phyloP scores from a whole-genome alignment of 108 stramenopile genomes.

The Mediolabrus comicus region DNA sequence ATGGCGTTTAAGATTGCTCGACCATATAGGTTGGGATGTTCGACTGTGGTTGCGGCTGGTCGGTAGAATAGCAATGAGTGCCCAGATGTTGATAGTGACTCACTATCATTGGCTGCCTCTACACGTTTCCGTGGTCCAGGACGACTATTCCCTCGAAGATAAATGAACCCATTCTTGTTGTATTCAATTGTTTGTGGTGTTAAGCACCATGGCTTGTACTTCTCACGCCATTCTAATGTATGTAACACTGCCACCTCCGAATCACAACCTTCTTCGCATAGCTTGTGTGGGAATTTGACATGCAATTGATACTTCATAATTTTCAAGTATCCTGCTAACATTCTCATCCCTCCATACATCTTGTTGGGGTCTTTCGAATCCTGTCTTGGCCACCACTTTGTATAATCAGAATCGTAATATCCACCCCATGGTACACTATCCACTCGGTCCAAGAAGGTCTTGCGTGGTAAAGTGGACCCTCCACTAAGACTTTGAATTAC shows the following conservation, averaged over 20 bases:
- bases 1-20: conserved; percentile 54
- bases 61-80: conserved; percentile 71
- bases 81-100: conserved; percentile 18
- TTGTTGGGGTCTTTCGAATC: conserved; percentile 3
- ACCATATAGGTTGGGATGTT: conserved; percentile 39
- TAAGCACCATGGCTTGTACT: conserved; percentile 67
- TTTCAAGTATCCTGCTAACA: conserved; percentile 40
- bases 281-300: conserved; percentile 61
- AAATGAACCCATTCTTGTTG: conserved; percentile 62
- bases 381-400: conserved; percentile 31
- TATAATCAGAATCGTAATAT: conserved; percentile 9
- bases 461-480: neutral
- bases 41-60: conserved; percentile 27
- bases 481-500: neutral
- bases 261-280: conserved; percentile 57
- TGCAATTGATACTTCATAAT: conserved; percentile 51
- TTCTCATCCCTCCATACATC: conserved; percentile 13
- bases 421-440: conserved; percentile 41
- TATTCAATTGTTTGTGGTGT: conserved; percentile 48
- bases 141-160: conserved; percentile 57
- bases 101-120: conserved; percentile 7
- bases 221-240: conserved; percentile 72
- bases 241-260: conserved; percentile 59
- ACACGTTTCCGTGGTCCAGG: conserved; percentile 14
- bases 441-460: conserved; percentile 23